phyloP scores from a whole-genome alignment of 495 filamentous ascomycete genomes.

The Aspergillus hancockii region DNA sequence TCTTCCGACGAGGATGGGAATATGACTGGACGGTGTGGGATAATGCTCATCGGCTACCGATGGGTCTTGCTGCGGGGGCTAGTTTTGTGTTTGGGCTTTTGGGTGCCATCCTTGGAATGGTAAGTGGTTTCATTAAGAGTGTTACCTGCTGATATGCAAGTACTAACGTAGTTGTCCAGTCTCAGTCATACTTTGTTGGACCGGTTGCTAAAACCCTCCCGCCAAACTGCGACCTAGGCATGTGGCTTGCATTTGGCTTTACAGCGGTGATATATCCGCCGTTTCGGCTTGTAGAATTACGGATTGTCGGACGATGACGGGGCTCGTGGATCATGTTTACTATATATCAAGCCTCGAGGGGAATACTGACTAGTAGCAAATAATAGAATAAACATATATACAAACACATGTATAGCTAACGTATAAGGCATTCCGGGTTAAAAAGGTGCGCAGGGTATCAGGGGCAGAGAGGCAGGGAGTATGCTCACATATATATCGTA shows the following conservation, averaged over 20 bases:
- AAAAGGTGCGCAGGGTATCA: slow-evolving; percentile 1
- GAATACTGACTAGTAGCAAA: not conserved
- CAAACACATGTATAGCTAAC: slow-evolving; percentile 1
- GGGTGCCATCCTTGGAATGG: slow-evolving; percentile 63
- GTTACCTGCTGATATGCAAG: slow-evolving; percentile 45
- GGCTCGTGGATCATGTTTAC: not conserved
- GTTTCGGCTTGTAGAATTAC: slow-evolving; percentile 49
- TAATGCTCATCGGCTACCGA: slow-evolving; percentile 48
- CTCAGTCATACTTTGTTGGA: slow-evolving; percentile 35
- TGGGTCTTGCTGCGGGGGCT: slow-evolving; percentile 57
- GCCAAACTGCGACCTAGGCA: slow-evolving; percentile 18
- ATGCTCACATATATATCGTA: not conserved
- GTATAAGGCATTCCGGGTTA: not conserved
- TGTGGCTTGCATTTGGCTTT: slow-evolving; percentile 52
- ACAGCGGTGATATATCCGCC: slow-evolving; percentile 43
- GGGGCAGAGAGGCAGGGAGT: not conserved
- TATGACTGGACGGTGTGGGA: slow-evolving; percentile 63
- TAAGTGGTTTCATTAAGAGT: slow-evolving; percentile 54
- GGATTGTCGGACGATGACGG: slow-evolving; percentile 24
- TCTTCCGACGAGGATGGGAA: slow-evolving; percentile 47
- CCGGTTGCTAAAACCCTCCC: slow-evolving; percentile 51
- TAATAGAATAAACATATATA: not conserved
- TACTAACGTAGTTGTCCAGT: not conserved
- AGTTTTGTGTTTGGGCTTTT: slow-evolving; percentile 64
- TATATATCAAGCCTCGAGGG: not conserved